Conservation (phyloP, 2,329 filamentous ascomycete genomes). For the Periconia sp. region DNA sequence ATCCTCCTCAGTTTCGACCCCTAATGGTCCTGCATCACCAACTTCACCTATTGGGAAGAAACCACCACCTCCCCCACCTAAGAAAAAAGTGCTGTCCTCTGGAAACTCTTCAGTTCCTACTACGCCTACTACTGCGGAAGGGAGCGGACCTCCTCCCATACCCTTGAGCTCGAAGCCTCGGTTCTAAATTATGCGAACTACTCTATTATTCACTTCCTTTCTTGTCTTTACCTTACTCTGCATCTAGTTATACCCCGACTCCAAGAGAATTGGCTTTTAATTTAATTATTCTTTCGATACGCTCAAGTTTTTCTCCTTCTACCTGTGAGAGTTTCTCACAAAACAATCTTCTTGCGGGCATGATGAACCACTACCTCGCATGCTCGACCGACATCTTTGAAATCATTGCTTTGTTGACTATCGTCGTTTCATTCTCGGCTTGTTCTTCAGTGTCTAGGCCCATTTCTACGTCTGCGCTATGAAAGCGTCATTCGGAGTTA, state of each 20-base stretch:
- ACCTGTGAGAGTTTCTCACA: no score
- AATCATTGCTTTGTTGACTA: no score
- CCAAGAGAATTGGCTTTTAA: no score
- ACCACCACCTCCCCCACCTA: constrained; percentile 61
- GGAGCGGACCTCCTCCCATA: constrained; percentile 55
- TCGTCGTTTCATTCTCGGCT: no score
- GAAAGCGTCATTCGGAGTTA: no score
- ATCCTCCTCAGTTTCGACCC: constrained; percentile 17
- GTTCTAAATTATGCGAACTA: constrained; percentile 12
- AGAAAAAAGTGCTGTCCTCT: constrained; percentile 51
- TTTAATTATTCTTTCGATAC: no score
- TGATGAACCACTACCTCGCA: no score
- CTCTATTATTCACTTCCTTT: no score
- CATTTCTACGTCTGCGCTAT: neutral
- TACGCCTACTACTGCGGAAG: constrained; percentile 25
- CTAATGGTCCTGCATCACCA: constrained; percentile 29
- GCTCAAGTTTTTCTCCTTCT: no score
- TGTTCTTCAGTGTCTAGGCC: neutral
- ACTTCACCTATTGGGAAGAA: constrained; percentile 50
- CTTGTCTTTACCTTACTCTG: neutral
- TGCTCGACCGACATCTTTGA: no score
- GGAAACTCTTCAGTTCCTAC: neutral
- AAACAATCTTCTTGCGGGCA: no score
- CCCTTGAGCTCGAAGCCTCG: constrained; percentile 61
- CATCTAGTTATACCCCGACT: no score